Percentiles rank a stretch among this genome's conserved stretches.
phyloP scores from a whole-genome alignment of 352 stramenopile genomes.

The Phytophthora foliorum region DNA sequence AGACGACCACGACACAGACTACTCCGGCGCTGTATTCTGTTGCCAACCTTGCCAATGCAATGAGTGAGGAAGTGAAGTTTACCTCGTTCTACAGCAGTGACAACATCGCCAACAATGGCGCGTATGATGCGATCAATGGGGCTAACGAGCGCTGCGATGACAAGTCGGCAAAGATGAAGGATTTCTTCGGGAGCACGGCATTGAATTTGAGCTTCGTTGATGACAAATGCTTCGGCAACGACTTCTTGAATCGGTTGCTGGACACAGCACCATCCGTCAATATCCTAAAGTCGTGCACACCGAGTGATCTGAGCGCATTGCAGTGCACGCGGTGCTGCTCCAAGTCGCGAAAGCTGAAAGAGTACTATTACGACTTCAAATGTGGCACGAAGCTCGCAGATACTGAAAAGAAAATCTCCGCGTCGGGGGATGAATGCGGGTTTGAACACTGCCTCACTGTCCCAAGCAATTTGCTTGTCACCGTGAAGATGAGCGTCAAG shows the following conservation, averaged over 20 bases:
- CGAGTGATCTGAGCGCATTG: slow-evolving; percentile 6
- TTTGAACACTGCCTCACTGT: slow-evolving; percentile 32
- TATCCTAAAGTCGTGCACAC: not conserved
- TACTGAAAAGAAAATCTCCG: slow-evolving; percentile 12
- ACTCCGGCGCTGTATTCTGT: slow-evolving; percentile 4
- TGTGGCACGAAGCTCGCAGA: slow-evolving; percentile 11
- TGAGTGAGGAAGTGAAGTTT: slow-evolving; percentile 21
- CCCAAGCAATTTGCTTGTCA: slow-evolving; percentile 7
- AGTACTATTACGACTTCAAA: slow-evolving; percentile 37
- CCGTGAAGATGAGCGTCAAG: slow-evolving; percentile 2
- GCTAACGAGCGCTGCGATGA: slow-evolving; percentile 21
- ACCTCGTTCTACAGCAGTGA: slow-evolving; percentile 17
- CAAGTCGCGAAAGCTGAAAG: slow-evolving; percentile 23
- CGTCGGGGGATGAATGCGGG: slow-evolving; percentile 16
- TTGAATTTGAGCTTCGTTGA: slow-evolving; percentile 7
- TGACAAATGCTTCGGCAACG: slow-evolving; percentile 14
- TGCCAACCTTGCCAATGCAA: slow-evolving; percentile 11
- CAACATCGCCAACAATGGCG: slow-evolving; percentile 32
- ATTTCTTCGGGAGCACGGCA: slow-evolving; percentile 16
- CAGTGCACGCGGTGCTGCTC: slow-evolving; percentile 35
- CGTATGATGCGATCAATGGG: slow-evolving; percentile 10
- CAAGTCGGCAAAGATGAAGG: slow-evolving; percentile 11
- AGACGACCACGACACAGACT: not conserved
- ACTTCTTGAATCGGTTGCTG: slow-evolving; percentile 18
- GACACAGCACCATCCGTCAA: not conserved